Base-by-base conservation (phyloP, 768 basidiomycete genomes). In the Phallus indusiatus region DNA sequence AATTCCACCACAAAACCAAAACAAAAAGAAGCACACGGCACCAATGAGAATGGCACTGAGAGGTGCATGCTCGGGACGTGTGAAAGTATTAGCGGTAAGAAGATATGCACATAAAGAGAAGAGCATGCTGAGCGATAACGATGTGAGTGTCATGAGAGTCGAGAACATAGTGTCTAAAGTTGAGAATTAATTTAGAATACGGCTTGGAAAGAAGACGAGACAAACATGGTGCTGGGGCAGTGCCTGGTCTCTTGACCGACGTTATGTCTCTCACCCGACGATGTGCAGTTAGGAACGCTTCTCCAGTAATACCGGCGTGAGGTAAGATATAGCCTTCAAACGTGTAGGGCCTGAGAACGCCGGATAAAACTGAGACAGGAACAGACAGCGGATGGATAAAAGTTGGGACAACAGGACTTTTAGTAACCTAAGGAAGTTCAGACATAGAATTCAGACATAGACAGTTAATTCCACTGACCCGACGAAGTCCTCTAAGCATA, bases 71-170 rank as follows among this genome's bases (percentile, higher is more conserved):
- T 83, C 70, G 0, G 90, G 89, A 22, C 84, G 82, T 17, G 70
- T 68, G 20, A 92, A 72, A 0, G 87, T 85, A 70, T 91, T 89
- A 1, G 90, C 87, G n/a, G 92, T 88, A 64, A 94, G 90, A 18
- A 97, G 71, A 69, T 95, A 96, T 5, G 91, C 88, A 37, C 81
- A 73, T 28, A 94, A 74, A 14, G 90, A 85, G 62, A 90, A 88
- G 5, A 91, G 88, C 62, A 94, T 79, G 0, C 89, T 88, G 61
- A 93, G 74, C 0, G 86, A 88, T 53, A 90, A 74, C 17, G 92
- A 87, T 12, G 88, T 81, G 28, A 81, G 71, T 14, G 75, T 70
- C 16, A 76, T 66, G 2, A 78, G 71, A n/a, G 88, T 79, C 16
- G 84, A 88, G 63, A 94, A 77, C 63, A 94, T 72, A 0, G 86